These are phyloP conservation scores for Kodamaea hsintzibuensis DNA, from an alignment of 805 yeast genomes.

Conservation along the genomic window DNA sequence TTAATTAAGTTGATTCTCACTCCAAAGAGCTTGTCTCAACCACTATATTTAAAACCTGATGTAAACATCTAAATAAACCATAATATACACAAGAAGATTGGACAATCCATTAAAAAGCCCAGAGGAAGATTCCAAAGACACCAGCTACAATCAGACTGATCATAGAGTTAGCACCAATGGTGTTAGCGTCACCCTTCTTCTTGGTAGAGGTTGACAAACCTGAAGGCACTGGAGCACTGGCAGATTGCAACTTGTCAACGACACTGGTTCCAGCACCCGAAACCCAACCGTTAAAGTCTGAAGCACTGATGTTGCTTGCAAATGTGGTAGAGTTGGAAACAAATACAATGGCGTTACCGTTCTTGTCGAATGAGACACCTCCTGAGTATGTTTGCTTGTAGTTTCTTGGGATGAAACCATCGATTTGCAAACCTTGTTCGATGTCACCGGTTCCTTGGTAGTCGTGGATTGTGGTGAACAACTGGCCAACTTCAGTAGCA, in stretches of 20 bases:
- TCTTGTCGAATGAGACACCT: constrained; percentile 67
- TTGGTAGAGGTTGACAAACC: constrained; percentile 16
- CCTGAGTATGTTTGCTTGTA: constrained; percentile 55
- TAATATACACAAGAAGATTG: background rate
- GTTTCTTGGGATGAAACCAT: constrained; percentile 59
- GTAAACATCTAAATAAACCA: background rate
- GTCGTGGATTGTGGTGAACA: constrained; percentile 71
- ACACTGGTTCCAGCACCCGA: constrained; percentile 32
- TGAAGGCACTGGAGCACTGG: constrained; percentile 20
- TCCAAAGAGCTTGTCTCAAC: background rate
- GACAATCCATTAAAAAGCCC: constrained; percentile 8
- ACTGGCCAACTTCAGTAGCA: constrained; percentile 41
- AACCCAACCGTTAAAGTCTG: constrained; percentile 50
- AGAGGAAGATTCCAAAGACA: constrained; percentile 11
- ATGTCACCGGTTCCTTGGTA: constrained; percentile 71
- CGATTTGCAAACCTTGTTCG: constrained; percentile 57
- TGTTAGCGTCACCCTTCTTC: constrained; percentile 22
- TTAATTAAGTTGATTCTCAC: background rate
- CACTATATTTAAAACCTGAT: background rate
- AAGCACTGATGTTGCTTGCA: constrained; percentile 44
- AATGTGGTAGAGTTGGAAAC: constrained; percentile 54
- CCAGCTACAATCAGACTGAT: constrained; percentile 11
- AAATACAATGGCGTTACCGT: constrained; percentile 63
- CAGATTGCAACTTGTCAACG: constrained; percentile 27
- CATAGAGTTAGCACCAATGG: constrained; percentile 10